Base-by-base conservation (phyloP, 495 filamentous ascomycete species). In the Podospora pseudopauciseta region DNA sequence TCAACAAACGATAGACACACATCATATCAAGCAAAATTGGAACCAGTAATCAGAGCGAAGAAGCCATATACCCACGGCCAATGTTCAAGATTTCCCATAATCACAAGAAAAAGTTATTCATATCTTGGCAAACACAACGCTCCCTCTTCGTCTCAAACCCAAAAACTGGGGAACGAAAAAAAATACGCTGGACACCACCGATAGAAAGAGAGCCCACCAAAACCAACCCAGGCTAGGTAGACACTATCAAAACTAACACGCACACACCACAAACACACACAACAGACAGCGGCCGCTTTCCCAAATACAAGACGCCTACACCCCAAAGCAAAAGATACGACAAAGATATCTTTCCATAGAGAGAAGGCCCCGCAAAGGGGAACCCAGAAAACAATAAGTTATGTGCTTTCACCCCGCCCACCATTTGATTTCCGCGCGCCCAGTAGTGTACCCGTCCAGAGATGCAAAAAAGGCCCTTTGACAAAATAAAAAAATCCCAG, bases 401-500 rank as follows among this genome's bases (percentile, higher is more conserved):
- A 44, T 63, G 56, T 65, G 39, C 39, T 44, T 23, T 23, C 23
- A 23, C 23, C n/a, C 16, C 30, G 26, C 30, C 59, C 60, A 58
- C 23, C 23, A 20, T 58, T 20, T 32, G 30, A 32, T 32, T 32
- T 32, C 30, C 30, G 30, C 54, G 49, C 69, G 26, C 27, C 67
- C 62, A 20, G 60, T 61, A 23, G 5, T 56, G 30, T 56, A 66
- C 74, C 74, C 70, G 71, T 73, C 73, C 73, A 32, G 73, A 74
- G 74, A 76, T 76, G 74, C 74, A 74, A 32, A 32, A 32, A 32
- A 32, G 20, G 62, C 65, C 68, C 74, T 65, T 69, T 23, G 59
- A 68, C 32, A 69, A 69, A 55, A 68, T 65, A 69, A 72, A 54
- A 66, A 72, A 30, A 66, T 55, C 28, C 58, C 56, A 70, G 68